A percentile compares a stretch with the other conserved stretches of the same genome.
Conservation (phyloP, 2,329 filamentous ascomycete genomes). For the Rhexocercosporidium sp. region DNA sequence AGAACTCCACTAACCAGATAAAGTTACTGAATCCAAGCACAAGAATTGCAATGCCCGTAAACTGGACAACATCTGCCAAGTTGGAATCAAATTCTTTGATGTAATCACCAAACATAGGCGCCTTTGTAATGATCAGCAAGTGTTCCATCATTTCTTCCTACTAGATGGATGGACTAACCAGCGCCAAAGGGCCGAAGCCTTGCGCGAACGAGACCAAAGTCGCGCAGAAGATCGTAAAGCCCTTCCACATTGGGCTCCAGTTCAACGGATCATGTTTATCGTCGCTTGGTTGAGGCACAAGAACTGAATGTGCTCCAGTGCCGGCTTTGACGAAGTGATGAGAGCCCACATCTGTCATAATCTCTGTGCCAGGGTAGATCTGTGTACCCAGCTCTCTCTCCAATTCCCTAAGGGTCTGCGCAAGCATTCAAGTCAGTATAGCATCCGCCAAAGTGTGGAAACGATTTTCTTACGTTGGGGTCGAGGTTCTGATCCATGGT, state of each 20-base stretch:
- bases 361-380: constrained; percentile 44
- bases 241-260: constrained; percentile 55
- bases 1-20: constrained; percentile 44
- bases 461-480: constrained; percentile 23
- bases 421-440: not conserved
- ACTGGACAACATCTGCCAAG: constrained; percentile 56
- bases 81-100: constrained; percentile 59
- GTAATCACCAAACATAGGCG: constrained; percentile 63
- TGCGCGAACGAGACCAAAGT: constrained; percentile 49
- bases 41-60: constrained; percentile 53
- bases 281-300: constrained; percentile 54
- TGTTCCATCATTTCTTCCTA: not conserved
- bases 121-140: constrained; percentile 20
- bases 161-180: constrained; percentile 34
- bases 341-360: constrained; percentile 58
- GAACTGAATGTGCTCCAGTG: constrained; percentile 48
- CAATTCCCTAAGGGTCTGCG: constrained; percentile 35
- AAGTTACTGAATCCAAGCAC: constrained; percentile 57
- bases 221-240: constrained; percentile 41
- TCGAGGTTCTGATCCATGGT: constrained; percentile 38
- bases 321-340: constrained; percentile 67
- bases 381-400: constrained; percentile 40
- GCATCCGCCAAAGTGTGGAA: not conserved
- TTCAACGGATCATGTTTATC: constrained; percentile 56
- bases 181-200: constrained; percentile 49